Percentiles rank a stretch among this genome's conserved stretches.
These are phyloP conservation scores for Lachnellula suecica DNA, from an alignment of 2,329 filamentous ascomycete genomes.

Conservation along the genomic window DNA sequence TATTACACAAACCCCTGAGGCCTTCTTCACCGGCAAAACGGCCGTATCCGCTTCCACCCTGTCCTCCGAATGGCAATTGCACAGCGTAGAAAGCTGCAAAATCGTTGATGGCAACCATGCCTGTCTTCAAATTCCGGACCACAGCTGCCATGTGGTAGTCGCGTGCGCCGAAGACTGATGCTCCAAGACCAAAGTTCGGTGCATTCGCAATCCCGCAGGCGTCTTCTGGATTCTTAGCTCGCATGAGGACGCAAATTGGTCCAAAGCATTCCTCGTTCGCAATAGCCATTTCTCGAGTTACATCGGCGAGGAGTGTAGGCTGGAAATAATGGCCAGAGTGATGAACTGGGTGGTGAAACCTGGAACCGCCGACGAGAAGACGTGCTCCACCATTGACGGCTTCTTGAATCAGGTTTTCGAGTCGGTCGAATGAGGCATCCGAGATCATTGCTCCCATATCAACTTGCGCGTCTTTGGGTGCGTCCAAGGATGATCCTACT, in stretches of 20 bases:
- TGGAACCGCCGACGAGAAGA: constrained; percentile 76
- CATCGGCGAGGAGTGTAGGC: constrained; percentile 88
- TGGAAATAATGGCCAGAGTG: constrained; percentile 86
- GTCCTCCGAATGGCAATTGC: constrained; percentile 84
- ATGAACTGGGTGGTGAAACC: constrained; percentile 69
- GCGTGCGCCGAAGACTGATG: constrained; percentile 79
- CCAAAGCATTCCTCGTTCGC: constrained; percentile 92
- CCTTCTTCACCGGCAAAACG: constrained; percentile 92
- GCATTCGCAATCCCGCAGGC: constrained; percentile 81
- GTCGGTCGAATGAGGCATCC: constrained; percentile 67
- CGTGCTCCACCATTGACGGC: constrained; percentile 78
- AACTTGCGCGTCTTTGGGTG: constrained; percentile 46
- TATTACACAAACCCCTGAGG: constrained; percentile 78
- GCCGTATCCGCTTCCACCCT: constrained; percentile 84
- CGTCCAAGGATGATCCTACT: constrained; percentile 66
- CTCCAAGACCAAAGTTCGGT: constrained; percentile 81
- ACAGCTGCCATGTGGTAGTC: constrained; percentile 62
- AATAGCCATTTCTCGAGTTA: constrained; percentile 81
- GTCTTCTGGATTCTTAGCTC: constrained; percentile 59
- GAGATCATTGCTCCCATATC: constrained; percentile 94
- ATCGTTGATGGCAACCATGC: constrained; percentile 95
- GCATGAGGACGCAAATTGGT: constrained; percentile 85
- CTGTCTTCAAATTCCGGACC: constrained; percentile 69
- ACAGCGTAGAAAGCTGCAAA: constrained; percentile 93
- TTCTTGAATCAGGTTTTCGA: constrained; percentile 75